Conservation (phyloP, 2,329 filamentous ascomycete genomes). For the Onygena corvina region DNA sequence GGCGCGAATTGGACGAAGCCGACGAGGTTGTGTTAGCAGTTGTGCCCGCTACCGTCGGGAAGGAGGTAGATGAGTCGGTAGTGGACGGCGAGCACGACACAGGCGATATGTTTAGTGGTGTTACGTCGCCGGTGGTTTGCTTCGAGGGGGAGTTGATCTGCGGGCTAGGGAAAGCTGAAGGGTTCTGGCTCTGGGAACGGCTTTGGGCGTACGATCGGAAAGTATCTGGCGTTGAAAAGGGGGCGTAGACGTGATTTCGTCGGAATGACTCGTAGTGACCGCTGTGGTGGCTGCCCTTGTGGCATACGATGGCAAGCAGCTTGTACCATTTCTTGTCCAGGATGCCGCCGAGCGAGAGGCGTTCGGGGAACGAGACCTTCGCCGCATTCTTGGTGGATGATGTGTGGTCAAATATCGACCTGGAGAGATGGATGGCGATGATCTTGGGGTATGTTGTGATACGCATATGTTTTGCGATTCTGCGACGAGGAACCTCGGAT, state of each 20-base stretch:
- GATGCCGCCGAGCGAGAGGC: constrained; percentile 68
- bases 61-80: constrained; percentile 24
- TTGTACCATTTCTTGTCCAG: constrained; percentile 69
- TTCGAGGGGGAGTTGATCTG: constrained; percentile 32
- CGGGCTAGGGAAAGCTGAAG: constrained; percentile 40
- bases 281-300: constrained; percentile 90
- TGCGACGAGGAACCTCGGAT: constrained; percentile 63
- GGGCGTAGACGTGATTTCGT: constrained; percentile 64
- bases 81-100: constrained; percentile 23
- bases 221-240: constrained; percentile 69
- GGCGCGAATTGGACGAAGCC: constrained; percentile 15
- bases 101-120: constrained; percentile 23
- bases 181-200: constrained; percentile 42
- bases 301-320: constrained; percentile 75
- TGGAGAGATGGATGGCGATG: constrained; percentile 79
- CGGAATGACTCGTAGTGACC: constrained; percentile 96
- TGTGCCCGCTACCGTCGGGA: constrained; percentile 14
- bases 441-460: constrained; percentile 82
- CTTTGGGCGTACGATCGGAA: constrained; percentile 65
- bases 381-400: constrained; percentile 86
- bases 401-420: constrained; percentile 75
- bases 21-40: not conserved
- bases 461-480: constrained; percentile 75
- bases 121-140: constrained; percentile 21
- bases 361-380: constrained; percentile 84